Evolutionary conservation across 352 stramenopile genomes (phyloP).

Genomic region (Phytophthora citricola): DNA sequence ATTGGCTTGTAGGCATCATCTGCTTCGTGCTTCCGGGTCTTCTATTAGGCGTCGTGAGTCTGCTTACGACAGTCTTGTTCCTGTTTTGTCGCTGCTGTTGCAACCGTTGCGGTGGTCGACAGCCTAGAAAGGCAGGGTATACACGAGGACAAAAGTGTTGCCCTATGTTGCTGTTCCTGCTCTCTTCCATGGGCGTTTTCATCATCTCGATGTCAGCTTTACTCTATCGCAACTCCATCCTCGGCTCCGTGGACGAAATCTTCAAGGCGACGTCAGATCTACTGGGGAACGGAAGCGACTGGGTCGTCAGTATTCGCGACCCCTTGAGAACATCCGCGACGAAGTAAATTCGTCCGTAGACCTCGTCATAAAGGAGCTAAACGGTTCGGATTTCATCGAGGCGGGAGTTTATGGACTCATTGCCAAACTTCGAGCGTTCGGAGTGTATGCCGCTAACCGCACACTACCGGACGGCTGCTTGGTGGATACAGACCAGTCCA

Average conservation of each 20-base stretch:
- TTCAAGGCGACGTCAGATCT: constrained; percentile 44
- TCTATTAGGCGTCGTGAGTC: constrained; percentile 51
- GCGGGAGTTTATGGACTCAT: constrained; percentile 42
- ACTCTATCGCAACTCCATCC: constrained; percentile 60
- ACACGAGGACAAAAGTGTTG: constrained; percentile 60
- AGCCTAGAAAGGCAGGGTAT: constrained; percentile 55
- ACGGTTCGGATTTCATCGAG: constrained; percentile 56
- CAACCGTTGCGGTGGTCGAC: constrained; percentile 61
- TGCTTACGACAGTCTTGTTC: constrained; percentile 71
- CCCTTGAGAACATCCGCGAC: constrained; percentile 55
- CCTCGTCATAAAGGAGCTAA: constrained; percentile 39
- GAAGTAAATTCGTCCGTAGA: constrained; percentile 44
- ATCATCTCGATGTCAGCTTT: constrained; percentile 47
- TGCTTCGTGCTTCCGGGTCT: constrained; percentile 59
- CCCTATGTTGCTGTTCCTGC: constrained; percentile 62
- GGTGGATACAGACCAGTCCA: constrained; percentile 20
- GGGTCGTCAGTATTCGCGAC: constrained; percentile 45
- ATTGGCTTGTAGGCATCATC: constrained; percentile 47
- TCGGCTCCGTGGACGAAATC: constrained; percentile 44
- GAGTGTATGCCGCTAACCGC: constrained; percentile 36
- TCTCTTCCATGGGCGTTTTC: constrained; percentile 56
- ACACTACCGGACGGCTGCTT: constrained; percentile 51
- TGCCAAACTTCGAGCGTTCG: constrained; percentile 39
- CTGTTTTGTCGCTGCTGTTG: constrained; percentile 72
- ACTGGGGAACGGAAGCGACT: constrained; percentile 42